These are phyloP conservation scores for Mortierella claussenii DNA, from an alignment of 192 early-diverging fungal genomes.

Conservation along the genomic window DNA sequence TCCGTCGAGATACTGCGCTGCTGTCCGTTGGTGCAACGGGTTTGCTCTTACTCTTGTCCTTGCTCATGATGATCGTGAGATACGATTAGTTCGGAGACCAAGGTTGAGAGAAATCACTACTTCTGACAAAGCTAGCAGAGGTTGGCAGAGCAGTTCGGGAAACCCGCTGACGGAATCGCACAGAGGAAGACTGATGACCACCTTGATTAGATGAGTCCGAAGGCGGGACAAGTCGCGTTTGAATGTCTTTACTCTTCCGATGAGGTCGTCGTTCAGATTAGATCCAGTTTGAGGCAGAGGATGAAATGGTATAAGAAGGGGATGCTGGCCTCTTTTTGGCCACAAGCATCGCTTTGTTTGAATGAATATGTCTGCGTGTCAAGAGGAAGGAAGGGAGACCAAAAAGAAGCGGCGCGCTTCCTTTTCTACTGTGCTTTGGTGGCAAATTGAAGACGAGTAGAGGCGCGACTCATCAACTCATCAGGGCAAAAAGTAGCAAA, in stretches of 20 bases:
- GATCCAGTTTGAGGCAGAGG: slow-evolving; percentile 9
- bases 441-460: neutral
- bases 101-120: too few relatives aligned
- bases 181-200: neutral
- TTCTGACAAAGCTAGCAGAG: too few relatives aligned
- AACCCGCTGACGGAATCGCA: too few relatives aligned
- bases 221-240: neutral
- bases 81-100: neutral
- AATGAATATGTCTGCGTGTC: neutral
- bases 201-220: neutral
- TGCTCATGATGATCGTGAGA: neutral
- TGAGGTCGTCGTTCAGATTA: slow-evolving; percentile 8
- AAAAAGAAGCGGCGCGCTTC: neutral
- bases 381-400: neutral
- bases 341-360: too few relatives aligned
- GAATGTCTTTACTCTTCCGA: neutral
- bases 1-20: neutral
- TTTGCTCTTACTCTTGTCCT: neutral
- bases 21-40: too few relatives aligned
- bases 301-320: too few relatives aligned
- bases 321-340: too few relatives aligned
- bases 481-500: slow-evolving; percentile 1
- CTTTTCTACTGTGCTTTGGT: slow-evolving; percentile 3
- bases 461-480: too few relatives aligned
- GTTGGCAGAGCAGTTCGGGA: too few relatives aligned